Evolutionary conservation across 352 stramenopile species (phyloP), one percentile per base, ranked within the genome.

Genomic region (Globisporangium orthogonon): DNA sequence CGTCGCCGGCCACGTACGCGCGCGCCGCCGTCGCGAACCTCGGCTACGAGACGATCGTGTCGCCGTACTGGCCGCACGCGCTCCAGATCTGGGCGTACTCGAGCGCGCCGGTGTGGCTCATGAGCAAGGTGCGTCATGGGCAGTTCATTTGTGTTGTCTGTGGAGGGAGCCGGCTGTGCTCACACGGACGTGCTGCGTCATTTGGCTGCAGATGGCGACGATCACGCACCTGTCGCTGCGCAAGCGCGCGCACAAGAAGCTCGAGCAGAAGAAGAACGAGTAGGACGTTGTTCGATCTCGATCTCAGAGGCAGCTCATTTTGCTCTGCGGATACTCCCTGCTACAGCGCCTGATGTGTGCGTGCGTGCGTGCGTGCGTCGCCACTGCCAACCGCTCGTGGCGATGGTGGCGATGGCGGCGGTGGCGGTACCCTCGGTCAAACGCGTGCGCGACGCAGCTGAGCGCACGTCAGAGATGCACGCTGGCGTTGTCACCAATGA

Each of bases 81-180:
- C 72, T 98, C 37, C 94, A 98, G 77, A 96, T 98, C 59, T 98
- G 86, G 80, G 61, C 98, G 30, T 95, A 98, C 74, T 71, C 92
- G 57, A 82, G 64, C 57, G 60, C 97, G 6, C 97, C 96, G 17
- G 76, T 80, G 56, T 91, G 80, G 58, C 54, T 98, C 62, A 70
- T 90, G 33, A 79, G 70, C 68, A 91, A 92, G 87, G 81, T 78
- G 59, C 54, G 40, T 23, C 70, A 86, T 17, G 2, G 10, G 2
- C 3, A 41, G 74, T 72, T 63, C 31, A 23, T 46, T 54, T 54
- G 52, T 82, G 40, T 60, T 62, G 37, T 17, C 18, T 33, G 23
- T 76, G 30, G 49, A 15, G 29, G 9, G 7, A 6, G 9, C 52
- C 57, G 14, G 6, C 23, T 23, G 23, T 10, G 37, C 35, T 54